Evolutionary conservation across 2,329 filamentous ascomycete species (phyloP).

Genomic region (Fonsecaea erecta): DNA sequence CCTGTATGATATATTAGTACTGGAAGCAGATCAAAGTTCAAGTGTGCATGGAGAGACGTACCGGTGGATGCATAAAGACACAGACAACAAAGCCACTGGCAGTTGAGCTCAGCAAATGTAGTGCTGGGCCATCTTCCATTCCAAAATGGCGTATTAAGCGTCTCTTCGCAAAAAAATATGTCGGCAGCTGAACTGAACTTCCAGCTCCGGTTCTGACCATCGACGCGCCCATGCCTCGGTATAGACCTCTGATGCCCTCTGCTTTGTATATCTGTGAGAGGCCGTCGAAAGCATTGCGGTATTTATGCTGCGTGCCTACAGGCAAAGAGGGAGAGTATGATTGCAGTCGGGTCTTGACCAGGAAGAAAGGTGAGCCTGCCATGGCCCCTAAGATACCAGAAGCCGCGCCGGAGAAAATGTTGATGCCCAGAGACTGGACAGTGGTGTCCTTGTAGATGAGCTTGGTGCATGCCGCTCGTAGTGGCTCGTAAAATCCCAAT

Average conservation of each 20-base stretch:
- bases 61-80: slow-evolving; percentile 95
- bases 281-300: slow-evolving; percentile 83
- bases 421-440: slow-evolving; percentile 85
- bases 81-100: slow-evolving; percentile 95
- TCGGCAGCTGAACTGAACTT: slow-evolving; percentile 92
- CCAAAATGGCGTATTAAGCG: slow-evolving; percentile 78
- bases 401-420: slow-evolving; percentile 87
- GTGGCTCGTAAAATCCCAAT: slow-evolving; percentile 94
- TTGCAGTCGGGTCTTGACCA: slow-evolving; percentile 95
- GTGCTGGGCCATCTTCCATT: slow-evolving; percentile 85
- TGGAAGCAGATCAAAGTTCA: slow-evolving; percentile 20
- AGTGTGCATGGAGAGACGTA: slow-evolving; percentile 52
- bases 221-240: slow-evolving; percentile 86
- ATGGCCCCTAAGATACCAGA: slow-evolving; percentile 91
- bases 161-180: slow-evolving; percentile 97
- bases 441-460: slow-evolving; percentile 72
- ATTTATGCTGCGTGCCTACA: slow-evolving; percentile 95
- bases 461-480: slow-evolving; percentile 72
- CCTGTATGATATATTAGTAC: slow-evolving; percentile 48
- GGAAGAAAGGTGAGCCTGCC: slow-evolving; percentile 94
- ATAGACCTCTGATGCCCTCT: slow-evolving; percentile 81
- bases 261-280: slow-evolving; percentile 74
- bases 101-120: slow-evolving; percentile 88
- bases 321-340: slow-evolving; percentile 91
- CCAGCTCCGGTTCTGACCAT: slow-evolving; percentile 97